These are phyloP conservation scores for Neoascochyta sp. DNA, from an alignment of 2,329 filamentous ascomycete species.

Conservation along the genomic window DNA sequence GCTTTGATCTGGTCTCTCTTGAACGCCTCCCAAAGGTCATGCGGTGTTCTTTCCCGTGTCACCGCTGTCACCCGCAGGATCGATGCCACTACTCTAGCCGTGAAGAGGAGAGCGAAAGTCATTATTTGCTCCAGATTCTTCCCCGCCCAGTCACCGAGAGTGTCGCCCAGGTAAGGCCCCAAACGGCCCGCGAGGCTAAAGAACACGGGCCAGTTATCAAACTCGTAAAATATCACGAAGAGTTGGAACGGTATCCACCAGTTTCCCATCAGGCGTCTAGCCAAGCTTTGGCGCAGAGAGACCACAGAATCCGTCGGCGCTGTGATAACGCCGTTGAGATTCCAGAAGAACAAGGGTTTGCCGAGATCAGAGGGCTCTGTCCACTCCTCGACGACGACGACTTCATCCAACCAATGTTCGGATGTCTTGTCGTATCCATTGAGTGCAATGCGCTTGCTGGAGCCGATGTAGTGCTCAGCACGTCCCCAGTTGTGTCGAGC, in stretches of 20 bases:
- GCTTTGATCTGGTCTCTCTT: too few relatives aligned
- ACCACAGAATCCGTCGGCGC: background rate
- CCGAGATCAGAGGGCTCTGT: conserved; percentile 46
- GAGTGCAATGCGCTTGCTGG: background rate
- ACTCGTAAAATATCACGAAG: conserved; percentile 23
- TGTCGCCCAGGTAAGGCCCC: too few relatives aligned
- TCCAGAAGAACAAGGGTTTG: conserved; percentile 51
- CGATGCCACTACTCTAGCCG: conserved; percentile 1
- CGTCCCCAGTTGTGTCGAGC: conserved; percentile 49
- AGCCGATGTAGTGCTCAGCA: conserved; percentile 18
- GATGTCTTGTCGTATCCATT: background rate
- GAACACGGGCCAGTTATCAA: conserved; percentile 35
- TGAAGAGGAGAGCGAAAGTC: conserved; percentile 3
- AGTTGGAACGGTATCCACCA: conserved; percentile 22
- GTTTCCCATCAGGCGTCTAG: conserved; percentile 4
- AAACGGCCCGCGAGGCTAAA: conserved; percentile 2
- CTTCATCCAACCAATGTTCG: conserved; percentile 8
- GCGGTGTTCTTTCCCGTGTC: conserved; percentile 7
- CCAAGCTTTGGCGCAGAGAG: background rate
- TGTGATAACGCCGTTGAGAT: conserved; percentile 43
- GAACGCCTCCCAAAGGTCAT: conserved; percentile 9
- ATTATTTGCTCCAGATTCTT: conserved; percentile 6
- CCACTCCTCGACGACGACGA: conserved; percentile 47
- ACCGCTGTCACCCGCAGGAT: conserved; percentile 7
- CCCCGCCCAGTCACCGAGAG: too few relatives aligned